phyloP scores from a whole-genome alignment of 1,139 yeast genomes.

The Suhomyces chickasaworum region DNA sequence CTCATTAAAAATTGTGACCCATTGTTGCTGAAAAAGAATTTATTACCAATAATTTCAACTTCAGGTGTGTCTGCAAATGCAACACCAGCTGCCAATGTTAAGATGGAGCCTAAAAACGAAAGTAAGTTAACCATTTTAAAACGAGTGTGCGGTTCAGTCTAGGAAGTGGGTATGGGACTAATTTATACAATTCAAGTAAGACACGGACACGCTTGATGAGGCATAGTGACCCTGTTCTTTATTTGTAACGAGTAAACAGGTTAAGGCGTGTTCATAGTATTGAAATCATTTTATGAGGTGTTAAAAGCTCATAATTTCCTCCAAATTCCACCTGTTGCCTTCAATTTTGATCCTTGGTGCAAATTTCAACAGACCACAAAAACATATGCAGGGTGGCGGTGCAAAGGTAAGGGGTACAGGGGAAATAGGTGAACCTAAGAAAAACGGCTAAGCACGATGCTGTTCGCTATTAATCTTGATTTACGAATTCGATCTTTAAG shows the following conservation, averaged over 20 bases:
- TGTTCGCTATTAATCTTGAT: neutral
- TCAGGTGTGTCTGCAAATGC: conserved; percentile 26
- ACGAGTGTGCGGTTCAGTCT: neutral
- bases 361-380: neutral
- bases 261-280: conserved; percentile 5
- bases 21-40: conserved; percentile 46
- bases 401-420: conserved; percentile 10
- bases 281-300: neutral
- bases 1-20: conserved; percentile 48
- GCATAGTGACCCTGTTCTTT: conserved; percentile 8
- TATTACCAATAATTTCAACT: conserved; percentile 48
- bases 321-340: neutral
- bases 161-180: neutral
- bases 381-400: conserved; percentile 11
- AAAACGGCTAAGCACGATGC: neutral
- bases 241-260: conserved; percentile 10
- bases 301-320: conserved; percentile 9
- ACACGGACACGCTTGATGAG: conserved; percentile 13
- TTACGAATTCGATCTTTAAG: too few relatives aligned
- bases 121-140: conserved; percentile 9
- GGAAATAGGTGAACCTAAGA: neutral
- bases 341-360: conserved; percentile 14
- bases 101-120: conserved; percentile 4
- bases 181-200: conserved; percentile 8
- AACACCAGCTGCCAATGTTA: conserved; percentile 8